These are phyloP conservation scores for Candida arabinofermentans DNA, from an alignment of 805 yeast genomes.

Conservation along the genomic window DNA sequence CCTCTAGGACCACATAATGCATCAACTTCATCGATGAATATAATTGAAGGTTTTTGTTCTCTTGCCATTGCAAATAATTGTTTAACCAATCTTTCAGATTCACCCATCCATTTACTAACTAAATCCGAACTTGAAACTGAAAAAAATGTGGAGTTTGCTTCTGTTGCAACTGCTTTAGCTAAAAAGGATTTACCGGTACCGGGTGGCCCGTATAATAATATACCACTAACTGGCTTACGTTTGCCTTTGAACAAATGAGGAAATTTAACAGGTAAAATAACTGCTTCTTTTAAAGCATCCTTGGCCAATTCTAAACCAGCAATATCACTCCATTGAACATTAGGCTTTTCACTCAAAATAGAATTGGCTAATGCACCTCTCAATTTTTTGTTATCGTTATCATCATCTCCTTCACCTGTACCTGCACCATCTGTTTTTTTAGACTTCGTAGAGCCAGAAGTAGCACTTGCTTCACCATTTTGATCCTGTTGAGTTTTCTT, in stretches of 20 bases:
- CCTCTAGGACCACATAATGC: conserved; percentile 98
- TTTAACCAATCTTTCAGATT: conserved; percentile 91
- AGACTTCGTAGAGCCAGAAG: conserved; percentile 55
- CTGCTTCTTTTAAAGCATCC: conserved; percentile 96
- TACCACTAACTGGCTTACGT: conserved; percentile 89
- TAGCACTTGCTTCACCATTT: conserved; percentile 48
- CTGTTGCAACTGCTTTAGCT: conserved; percentile 98
- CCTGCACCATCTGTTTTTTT: conserved; percentile 37
- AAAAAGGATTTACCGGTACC: conserved; percentile 97
- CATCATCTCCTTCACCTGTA: conserved; percentile 57
- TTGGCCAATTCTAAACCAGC: conserved; percentile 96
- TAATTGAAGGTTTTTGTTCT: conserved; percentile 92
- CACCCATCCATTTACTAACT: conserved; percentile 99
- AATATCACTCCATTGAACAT: conserved; percentile 90
- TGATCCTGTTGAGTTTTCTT: conserved; percentile 44
- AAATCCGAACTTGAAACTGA: conserved; percentile 94
- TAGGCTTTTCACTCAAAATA: conserved; percentile 85
- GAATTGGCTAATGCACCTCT: conserved; percentile 92
- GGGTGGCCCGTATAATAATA: conserved; percentile 86
- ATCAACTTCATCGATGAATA: conserved; percentile 96
- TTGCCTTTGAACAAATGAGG: conserved; percentile 95
- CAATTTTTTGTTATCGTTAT: conserved; percentile 81
- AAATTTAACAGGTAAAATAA: conserved; percentile 90
- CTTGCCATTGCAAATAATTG: conserved; percentile 95
- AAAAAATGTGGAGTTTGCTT: conserved; percentile 94